Conservation (phyloP, 106 monocot species). For the Dendrobium huoshanense region DNA sequence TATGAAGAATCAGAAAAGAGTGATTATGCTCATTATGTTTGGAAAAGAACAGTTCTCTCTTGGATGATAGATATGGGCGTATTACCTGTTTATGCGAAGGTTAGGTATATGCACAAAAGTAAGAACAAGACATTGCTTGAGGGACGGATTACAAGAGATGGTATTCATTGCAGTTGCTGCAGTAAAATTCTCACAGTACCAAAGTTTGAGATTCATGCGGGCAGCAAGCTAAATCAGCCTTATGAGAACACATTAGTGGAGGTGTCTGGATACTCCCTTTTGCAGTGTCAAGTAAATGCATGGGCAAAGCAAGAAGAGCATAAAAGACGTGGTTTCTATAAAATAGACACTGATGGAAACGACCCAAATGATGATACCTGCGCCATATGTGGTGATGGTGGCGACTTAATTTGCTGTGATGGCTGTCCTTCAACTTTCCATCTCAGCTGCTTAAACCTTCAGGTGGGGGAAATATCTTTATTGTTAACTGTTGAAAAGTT, state of each 20-base stretch:
- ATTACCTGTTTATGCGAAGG: conserved; percentile 34
- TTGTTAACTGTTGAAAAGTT: background rate
- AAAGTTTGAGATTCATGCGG: conserved; percentile 85
- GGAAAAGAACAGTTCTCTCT: conserved; percentile 43
- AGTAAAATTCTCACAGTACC: conserved; percentile 48
- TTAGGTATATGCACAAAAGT: conserved; percentile 51
- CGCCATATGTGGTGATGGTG: conserved; percentile 84
- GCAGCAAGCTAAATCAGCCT: conserved; percentile 61
- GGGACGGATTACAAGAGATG: conserved; percentile 62
- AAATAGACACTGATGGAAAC: conserved; percentile 32
- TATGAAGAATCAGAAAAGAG: conserved; percentile 22
- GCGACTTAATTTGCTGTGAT: conserved; percentile 85
- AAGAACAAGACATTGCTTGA: conserved; percentile 20
- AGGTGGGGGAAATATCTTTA: conserved; percentile 38
- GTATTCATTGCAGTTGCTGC: conserved; percentile 77
- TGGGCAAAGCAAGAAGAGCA: conserved; percentile 55
- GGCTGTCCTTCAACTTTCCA: conserved; percentile 86
- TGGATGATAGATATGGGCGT: conserved; percentile 58
- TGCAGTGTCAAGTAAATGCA: conserved; percentile 58
- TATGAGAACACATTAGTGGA: conserved; percentile 61
- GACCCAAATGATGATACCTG: conserved; percentile 96
- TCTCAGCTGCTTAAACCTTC: conserved; percentile 56
- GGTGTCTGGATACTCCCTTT: conserved; percentile 32
- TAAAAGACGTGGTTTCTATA: conserved; percentile 33
- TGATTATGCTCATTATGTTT: conserved; percentile 39